Base-by-base conservation (phyloP, 345 rosid genomes). In the Euphorbia tirucalli region DNA sequence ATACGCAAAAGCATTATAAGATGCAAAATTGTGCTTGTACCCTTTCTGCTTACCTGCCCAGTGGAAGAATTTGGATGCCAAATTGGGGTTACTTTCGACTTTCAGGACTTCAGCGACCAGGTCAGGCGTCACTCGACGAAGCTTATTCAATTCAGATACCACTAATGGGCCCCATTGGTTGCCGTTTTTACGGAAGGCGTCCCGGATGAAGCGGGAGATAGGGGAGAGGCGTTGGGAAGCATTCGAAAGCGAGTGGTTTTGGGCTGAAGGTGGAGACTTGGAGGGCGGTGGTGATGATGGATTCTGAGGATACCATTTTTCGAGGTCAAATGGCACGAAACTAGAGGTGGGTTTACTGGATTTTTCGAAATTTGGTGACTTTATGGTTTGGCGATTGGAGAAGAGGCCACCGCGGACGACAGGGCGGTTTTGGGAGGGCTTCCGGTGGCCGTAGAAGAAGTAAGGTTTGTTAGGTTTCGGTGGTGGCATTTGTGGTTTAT, bases 1-100 rank as follows among this genome's bases (percentile, higher is more conserved):
- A 76, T 94, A 90, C 59, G 97, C 92, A 69, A 89, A 84, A 19
- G 97, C 97, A 69, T 94, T 94, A 80, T 94, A 94, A n/a, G 92
- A 72, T 1, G 93, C 86, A 75, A 85, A 94, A 70, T 78, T 87
- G 55, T 90, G 97, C 16, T 72, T 76, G 52, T 85, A 92, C 27
- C 98, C 96, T 76, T 90, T 94, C 22, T 94, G 97, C 79, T 88
- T 92, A 52, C 97, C 97, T 7, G 96, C 96, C 97, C 98, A 92
- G 69, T 83, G 89, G 74, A 94, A 94, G 87, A 92, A 89, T 81
- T 88, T 90, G n/a, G 98, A 74, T 30, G 93, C 95, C 3, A 89
- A 30, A 1, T 73, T 74, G 39, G 97, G 86, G 75, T 83, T 69
- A 56, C 65, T 84, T 4, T 87, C 91, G 48, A 77, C 71, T 72